Evolutionary conservation across 192 early-diverging fungal genomes (phyloP), one percentile per base, ranked within the genome.

Genomic region (Coemansia guatemalensis): DNA sequence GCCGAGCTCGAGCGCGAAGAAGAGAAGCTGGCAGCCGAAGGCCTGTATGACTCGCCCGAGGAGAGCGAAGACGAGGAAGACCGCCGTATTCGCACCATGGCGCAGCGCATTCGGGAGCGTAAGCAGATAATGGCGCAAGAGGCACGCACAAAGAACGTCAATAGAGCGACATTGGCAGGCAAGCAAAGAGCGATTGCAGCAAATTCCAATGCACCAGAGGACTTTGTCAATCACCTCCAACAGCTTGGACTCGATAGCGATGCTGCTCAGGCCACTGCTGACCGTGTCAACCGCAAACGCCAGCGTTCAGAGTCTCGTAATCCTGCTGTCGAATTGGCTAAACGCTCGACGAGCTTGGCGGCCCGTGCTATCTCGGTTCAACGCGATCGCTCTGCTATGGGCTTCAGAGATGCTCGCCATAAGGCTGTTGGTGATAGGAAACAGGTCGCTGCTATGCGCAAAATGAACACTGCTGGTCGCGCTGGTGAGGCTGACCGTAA

Each of bases 1-100:
- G 95, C 93, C 23, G 94, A 89, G 62, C 85, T 99, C 32, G 96
- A 99, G 75, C 87, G 89, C 64, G 98, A 99, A 77, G 98, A 99
- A 83, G 96, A 97, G 82, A 83, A 89, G 53, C 82, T 99, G 24
- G 89, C 86, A n/a, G 89, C 91, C 44, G 92, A 97, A 78, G 96
- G 96, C 26, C 89, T 93, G 78, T 99, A 99, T 82, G 86, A 92
- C 55, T 89, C 89, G 26, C 84, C 85, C 29, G 86, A 87, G 17
- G 92, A 95, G 52, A 68, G 80, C 65, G 74, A 83, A 66, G 71
- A 84, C 49, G 89, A 94, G 67, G 95, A 97, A 50, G 93, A 95
- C 56, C 85, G 87, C 65, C 85, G 84, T 35, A 83, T 97, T 68
- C 84, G 85, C 62, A 82, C 81, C 5, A 89, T 90, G 21, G 95